Conservation (phyloP, 1,139 yeast genomes). For the Suhomyces choctaworum region DNA sequence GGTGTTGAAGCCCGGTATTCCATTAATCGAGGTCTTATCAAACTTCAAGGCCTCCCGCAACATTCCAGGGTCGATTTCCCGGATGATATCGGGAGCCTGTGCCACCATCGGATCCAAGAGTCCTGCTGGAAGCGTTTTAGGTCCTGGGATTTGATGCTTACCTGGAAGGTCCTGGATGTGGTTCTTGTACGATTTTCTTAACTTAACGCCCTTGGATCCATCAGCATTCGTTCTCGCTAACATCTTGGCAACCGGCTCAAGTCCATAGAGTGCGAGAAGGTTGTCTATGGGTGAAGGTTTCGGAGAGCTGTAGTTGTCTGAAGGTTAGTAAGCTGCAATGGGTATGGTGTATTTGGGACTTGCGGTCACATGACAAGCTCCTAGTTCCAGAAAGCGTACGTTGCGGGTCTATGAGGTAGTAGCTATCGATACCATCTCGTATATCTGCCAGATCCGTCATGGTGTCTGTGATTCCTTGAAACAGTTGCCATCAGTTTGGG, state of each 20-base stretch:
- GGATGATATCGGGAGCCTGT: constrained; percentile 44
- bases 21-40: constrained; percentile 67
- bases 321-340: constrained; percentile 20
- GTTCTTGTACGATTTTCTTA: constrained; percentile 90
- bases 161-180: constrained; percentile 89
- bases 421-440: constrained; percentile 20
- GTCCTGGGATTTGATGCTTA: constrained; percentile 62
- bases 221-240: constrained; percentile 87
- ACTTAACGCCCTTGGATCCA: constrained; percentile 86
- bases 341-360: neutral
- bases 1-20: constrained; percentile 78
- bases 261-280: constrained; percentile 64
- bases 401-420: constrained; percentile 24
- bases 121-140: constrained; percentile 54
- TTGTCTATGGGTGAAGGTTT: constrained; percentile 75
- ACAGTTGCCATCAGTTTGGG: too few species aligned
- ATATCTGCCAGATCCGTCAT: constrained; percentile 13
- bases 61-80: constrained; percentile 50
- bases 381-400: constrained; percentile 21
- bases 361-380: too few species aligned
- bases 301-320: constrained; percentile 41
- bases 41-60: constrained; percentile 57
- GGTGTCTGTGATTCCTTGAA: too few species aligned
- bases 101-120: constrained; percentile 49
- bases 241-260: constrained; percentile 68